Evolutionary conservation across 768 basidiomycete genomes (phyloP), one percentile per base, ranked within the genome.

Genomic region (Brasilioporus rufonigricans): DNA sequence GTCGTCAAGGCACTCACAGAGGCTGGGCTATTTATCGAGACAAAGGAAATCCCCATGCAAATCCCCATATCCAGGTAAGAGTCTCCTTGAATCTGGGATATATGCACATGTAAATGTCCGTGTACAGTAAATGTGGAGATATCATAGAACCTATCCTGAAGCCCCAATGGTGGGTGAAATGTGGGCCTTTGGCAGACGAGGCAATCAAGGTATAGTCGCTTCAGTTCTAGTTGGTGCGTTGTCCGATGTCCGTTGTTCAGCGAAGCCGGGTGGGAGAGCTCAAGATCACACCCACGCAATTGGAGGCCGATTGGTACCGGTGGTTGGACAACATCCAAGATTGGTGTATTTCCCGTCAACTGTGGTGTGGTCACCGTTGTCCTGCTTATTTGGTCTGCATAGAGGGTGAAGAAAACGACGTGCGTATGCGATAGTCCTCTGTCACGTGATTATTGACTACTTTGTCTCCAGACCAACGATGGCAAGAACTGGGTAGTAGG

Each of bases 141-240:
- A 73, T 99, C 50, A 97, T 98, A 61, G 97, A 99, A 71, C 88
- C 91, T 2, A 76, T 98, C 21, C 76, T 98, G 64, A 98, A 97
- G 71, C 97, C 97, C 0, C 97, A 99, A 68, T 99, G 97, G 97
- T 99, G 96, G 95, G 89, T 99, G 35, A 85, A 87, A 70, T 96
- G 94, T 75, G 84, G 91, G 71, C 88, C 89, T 1, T 76, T 98
- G 48, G 94, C 96, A 0, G 87, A 93, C 49, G 91, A 94, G 64
- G 93, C 91, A 6, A 80, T 96, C 68, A 84, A 86, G 77, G 94
- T 91, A 61, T 47, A 67, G 46, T 29, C 2, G 2, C n/a, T 24
- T 8, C n/a, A 18, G 26, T 13, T 1, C 23, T 36, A 18, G 16
- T 16, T 9, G 18, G 9, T 19, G n/a, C 27, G 16, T 40, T 41